These are phyloP conservation scores for Tillandsia leiboldiana DNA, from an alignment of 176 grass and related monocot species.

Conservation along the genomic window DNA sequence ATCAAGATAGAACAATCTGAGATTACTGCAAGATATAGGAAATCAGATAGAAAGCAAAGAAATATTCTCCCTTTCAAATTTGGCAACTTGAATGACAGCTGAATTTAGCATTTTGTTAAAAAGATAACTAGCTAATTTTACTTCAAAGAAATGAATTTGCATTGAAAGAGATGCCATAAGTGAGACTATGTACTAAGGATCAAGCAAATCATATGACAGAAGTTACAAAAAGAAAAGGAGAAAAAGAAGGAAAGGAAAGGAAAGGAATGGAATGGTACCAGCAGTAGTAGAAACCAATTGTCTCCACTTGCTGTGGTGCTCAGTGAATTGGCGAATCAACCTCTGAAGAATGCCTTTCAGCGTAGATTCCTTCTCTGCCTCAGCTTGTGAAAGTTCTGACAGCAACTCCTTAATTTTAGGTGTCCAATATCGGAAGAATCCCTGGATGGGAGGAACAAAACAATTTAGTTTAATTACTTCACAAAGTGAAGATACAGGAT, in stretches of 20 bases:
- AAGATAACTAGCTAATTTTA: not conserved
- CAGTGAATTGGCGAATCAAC: slow-evolving; percentile 61
- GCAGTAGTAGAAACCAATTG: slow-evolving; percentile 69
- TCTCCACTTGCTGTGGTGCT: slow-evolving; percentile 83
- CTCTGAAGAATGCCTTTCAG: slow-evolving; percentile 88
- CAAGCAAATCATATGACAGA: not conserved
- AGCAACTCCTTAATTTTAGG: slow-evolving; percentile 73
- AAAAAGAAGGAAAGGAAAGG: slow-evolving; percentile 4
- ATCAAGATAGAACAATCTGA: slow-evolving; percentile 18
- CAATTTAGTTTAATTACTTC: slow-evolving; percentile 16
- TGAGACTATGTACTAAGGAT: slow-evolving; percentile 4
- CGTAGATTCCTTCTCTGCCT: slow-evolving; percentile 77
- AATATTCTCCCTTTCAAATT: not conserved
- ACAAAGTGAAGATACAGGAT: not conserved
- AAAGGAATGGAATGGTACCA: slow-evolving; percentile 36
- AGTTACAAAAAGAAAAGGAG: not conserved
- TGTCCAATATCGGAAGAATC: slow-evolving; percentile 77
- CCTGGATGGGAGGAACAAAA: slow-evolving; percentile 32
- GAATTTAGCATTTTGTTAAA: not conserved
- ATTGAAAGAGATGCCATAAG: not conserved
- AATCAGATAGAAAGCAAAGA: not conserved
- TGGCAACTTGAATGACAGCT: not conserved
- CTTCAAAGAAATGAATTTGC: not conserved
- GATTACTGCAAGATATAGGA: not conserved
- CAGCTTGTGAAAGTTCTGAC: slow-evolving; percentile 67